A percentile compares a stretch with the other conserved stretches of the same genome.
Conservation (phyloP, 1,139 yeast genomes). For the Nakaseomyces bracarensis region DNA sequence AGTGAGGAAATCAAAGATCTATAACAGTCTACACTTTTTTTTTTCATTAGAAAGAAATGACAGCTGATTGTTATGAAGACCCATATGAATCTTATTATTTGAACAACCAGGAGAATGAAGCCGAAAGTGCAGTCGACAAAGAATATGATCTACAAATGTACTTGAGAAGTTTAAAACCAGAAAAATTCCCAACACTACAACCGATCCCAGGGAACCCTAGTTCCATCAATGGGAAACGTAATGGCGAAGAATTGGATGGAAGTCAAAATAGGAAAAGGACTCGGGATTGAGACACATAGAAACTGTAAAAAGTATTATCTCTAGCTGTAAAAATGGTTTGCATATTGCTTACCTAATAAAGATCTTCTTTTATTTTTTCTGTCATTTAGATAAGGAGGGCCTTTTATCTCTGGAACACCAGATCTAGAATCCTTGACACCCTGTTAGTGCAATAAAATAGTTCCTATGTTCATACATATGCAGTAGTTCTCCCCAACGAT, state of each 20-base stretch:
- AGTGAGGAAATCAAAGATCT: neutral
- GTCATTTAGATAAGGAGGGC: no score
- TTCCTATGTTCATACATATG: conserved; percentile 28
- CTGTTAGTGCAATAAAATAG: conserved; percentile 24
- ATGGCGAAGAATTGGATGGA: neutral
- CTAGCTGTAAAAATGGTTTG: no score
- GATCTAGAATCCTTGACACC: conserved; percentile 22
- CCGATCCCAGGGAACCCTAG: conserved; percentile 6
- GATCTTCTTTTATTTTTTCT: no score
- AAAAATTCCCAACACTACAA: conserved; percentile 4
- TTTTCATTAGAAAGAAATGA: neutral
- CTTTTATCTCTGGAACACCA: neutral
- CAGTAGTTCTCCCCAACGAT: conserved; percentile 18
- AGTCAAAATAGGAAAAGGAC: neutral
- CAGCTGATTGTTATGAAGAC: neutral
- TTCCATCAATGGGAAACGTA: neutral
- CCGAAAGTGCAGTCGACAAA: neutral
- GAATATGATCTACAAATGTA: conserved; percentile 5
- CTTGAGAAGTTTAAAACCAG: conserved; percentile 8
- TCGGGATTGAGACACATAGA: neutral
- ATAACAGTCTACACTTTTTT: neutral
- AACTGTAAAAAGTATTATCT: neutral
- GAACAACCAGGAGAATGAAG: conserved; percentile 5
- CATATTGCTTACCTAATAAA: no score
- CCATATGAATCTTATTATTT: conserved; percentile 6